Base-by-base conservation (phyloP, 2,329 filamentous ascomycete genomes). In the Cryoendolithus antarcticus region DNA sequence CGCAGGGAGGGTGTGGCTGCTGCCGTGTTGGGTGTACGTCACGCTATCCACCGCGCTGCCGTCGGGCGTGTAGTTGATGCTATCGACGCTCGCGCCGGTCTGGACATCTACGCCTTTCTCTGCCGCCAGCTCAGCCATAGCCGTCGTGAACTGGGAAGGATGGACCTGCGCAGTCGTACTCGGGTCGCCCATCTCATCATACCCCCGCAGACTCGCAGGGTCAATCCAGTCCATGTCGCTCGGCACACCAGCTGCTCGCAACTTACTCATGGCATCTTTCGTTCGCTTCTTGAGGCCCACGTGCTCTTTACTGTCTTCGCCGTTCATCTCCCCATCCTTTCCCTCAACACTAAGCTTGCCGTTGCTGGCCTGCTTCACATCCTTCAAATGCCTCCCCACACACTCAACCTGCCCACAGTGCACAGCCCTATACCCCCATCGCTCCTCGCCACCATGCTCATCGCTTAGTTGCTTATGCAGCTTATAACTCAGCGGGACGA, bases 81-180 rank as follows among this genome's bases (percentile, higher is more conserved):
- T 65, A 2, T 75, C 85, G 3, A 86, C 86, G 2, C 75, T 72
- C 8, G 56, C 44, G 15, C 79, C 77, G 32, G 80, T 68, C 24
- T 75, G 67, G 38, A 95, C 70, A 13, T 79, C 60, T 1, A 61
- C 66, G 1, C 67, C 67, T 29, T 59, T 56, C 37, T 83, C 74
- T 40, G 73, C 64, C 0, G 89, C 86, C 9, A 95, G 69, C 32
- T 75, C 67, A 4, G 83, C 84, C 47, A 96, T 93, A 10, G 78
- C 71, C 0, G 76, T 89, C 0, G 91, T 96, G 56, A 98, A 96
- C 33, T 86, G 78, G 44, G 80, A 83, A 0, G 91, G 91, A 54
- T 98, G 89, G 2, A 96, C 89, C 62, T 98, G 91, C 0, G 91
- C 84, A 1, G 91, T 96, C 44, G 86, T 83, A 1, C 71, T 72